Evolutionary conservation across 768 basidiomycete species (phyloP).

Genomic region (Tricholoma bakamatsutake): DNA sequence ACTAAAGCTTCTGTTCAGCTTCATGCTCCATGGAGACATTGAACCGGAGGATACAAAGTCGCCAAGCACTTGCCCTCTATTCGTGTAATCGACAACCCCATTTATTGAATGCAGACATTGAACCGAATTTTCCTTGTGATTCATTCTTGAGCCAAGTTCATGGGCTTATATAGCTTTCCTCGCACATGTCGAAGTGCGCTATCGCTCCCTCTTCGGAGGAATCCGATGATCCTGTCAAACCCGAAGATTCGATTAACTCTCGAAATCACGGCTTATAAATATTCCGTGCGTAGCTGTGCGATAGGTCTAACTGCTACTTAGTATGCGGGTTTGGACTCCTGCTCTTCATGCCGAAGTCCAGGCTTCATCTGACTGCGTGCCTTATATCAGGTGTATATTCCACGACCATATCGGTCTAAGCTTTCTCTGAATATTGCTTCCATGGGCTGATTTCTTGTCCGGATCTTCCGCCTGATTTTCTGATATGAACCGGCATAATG

Average conservation of each 20-base stretch:
- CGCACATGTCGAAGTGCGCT: neutral
- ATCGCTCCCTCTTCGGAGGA: neutral
- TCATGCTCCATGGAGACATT: neutral
- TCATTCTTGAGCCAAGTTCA: neutral
- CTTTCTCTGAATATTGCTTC: neutral
- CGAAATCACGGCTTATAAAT: neutral
- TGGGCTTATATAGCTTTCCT: neutral
- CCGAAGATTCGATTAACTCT: neutral
- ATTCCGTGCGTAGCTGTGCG: neutral
- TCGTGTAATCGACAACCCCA: neutral
- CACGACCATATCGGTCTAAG: neutral
- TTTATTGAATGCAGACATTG: neutral
- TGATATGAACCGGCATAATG: neutral
- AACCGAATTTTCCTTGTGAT: neutral
- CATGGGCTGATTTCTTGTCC: neutral
- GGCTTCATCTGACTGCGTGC: neutral
- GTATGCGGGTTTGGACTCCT: too few species aligned
- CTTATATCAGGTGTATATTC: neutral
- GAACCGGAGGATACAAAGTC: neutral
- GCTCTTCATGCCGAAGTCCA: too few species aligned
- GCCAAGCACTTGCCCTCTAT: neutral
- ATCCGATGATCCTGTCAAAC: neutral
- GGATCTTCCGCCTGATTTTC: neutral
- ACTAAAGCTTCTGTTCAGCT: conserved; percentile 26
- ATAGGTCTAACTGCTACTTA: too few species aligned